These are phyloP conservation scores for Pseudogymnoascus destructans DNA, from an alignment of 2,329 filamentous ascomycete genomes.

Conservation along the genomic window DNA sequence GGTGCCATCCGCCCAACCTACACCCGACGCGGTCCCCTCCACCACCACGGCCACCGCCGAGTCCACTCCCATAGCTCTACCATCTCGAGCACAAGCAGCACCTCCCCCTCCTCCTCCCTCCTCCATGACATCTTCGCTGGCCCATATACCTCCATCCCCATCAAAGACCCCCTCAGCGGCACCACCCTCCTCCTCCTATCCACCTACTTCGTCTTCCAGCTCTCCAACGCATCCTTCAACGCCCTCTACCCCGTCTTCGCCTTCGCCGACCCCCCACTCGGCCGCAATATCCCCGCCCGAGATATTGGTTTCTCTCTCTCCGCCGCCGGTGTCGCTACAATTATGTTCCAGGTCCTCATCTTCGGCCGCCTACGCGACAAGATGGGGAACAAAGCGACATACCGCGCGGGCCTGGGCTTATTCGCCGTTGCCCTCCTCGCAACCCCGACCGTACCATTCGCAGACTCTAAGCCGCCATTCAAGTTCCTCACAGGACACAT, in stretches of 20 bases:
- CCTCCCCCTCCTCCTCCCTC: constrained; percentile 23
- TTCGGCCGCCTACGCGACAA: constrained; percentile 68
- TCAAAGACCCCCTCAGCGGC: constrained; percentile 54
- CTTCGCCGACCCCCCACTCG: constrained; percentile 59
- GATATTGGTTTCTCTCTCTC: constrained; percentile 79
- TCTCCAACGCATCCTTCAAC: constrained; percentile 91
- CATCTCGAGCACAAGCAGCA: constrained; percentile 31
- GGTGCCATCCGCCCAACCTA: constrained; percentile 44
- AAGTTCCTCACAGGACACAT: constrained; percentile 48
- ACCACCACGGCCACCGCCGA: constrained; percentile 21
- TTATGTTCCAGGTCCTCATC: constrained; percentile 76
- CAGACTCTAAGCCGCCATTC: constrained; percentile 41
- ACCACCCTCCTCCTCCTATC: constrained; percentile 70
- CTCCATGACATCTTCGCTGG: constrained; percentile 30
- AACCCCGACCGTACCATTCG: constrained; percentile 83
- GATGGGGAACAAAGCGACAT: constrained; percentile 76
- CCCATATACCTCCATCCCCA: constrained; percentile 35
- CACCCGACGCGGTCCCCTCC: constrained; percentile 27
- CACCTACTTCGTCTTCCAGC: constrained; percentile 86
- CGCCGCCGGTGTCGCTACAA: constrained; percentile 72
- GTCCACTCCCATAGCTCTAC: constrained; percentile 20
- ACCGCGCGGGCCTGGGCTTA: constrained; percentile 63
- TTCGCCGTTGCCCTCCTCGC: constrained; percentile 71
- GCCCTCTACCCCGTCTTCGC: constrained; percentile 90
- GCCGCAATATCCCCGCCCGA: constrained; percentile 59